Evolutionary conservation across 2,329 filamentous ascomycete genomes (phyloP).

Genomic region (Xylaria sp.): DNA sequence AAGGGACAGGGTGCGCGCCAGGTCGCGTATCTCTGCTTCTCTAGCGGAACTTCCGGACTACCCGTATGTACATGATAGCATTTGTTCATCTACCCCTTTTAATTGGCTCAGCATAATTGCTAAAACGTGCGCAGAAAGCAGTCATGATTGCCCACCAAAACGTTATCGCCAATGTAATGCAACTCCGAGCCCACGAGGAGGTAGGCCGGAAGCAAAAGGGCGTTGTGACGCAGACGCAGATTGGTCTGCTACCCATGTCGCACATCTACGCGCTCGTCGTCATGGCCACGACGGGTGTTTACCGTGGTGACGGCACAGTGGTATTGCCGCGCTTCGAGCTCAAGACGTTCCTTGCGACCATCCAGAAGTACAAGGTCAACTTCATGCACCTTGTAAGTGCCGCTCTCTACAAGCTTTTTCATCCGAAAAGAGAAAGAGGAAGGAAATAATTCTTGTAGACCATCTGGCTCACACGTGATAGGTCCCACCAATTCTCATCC

Average conservation of each 20-base stretch:
- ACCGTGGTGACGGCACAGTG: constrained; percentile 65
- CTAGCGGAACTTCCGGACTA: constrained; percentile 66
- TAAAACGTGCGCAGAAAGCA: constrained; percentile 53
- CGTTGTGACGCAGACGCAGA: constrained; percentile 35
- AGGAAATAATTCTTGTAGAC: background rate
- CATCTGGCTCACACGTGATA: constrained; percentile 25
- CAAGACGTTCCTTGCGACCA: constrained; percentile 51
- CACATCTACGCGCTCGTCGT: constrained; percentile 75
- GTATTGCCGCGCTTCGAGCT: constrained; percentile 72
- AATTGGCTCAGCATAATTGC: background rate
- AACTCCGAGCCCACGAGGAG: constrained; percentile 45
- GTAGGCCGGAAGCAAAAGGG: constrained; percentile 28
- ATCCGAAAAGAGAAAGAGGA: background rate
- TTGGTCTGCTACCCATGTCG: constrained; percentile 68
- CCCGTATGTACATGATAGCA: constrained; percentile 42
- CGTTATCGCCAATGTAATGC: constrained; percentile 66
- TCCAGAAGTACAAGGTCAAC: constrained; percentile 63
- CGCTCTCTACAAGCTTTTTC: background rate
- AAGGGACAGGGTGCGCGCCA: constrained; percentile 56
- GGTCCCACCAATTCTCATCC: constrained; percentile 79
- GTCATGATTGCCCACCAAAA: constrained; percentile 74
- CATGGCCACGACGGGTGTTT: constrained; percentile 59
- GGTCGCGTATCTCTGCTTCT: constrained; percentile 68
- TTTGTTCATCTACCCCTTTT: background rate
- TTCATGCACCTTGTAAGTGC: constrained; percentile 54